These are phyloP conservation scores for Quercus phellos DNA, from an alignment of 331 rosid genomes.

Conservation along the genomic window DNA sequence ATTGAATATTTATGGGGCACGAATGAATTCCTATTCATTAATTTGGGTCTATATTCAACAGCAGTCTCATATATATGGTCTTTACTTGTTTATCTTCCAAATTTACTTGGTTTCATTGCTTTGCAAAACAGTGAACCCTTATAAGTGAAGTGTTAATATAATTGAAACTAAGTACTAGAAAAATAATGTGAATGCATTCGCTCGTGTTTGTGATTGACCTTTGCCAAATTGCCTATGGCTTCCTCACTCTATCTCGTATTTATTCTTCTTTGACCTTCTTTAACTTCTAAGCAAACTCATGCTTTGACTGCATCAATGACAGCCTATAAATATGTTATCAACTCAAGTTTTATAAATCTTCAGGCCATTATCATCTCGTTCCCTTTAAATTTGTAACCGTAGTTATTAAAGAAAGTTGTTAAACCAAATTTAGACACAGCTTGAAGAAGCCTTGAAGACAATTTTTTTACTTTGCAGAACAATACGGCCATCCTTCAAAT, in stretches of 20 bases:
- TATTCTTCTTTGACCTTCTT: not conserved
- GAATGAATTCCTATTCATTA: not conserved
- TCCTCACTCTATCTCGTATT: not conserved
- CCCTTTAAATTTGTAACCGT: not conserved
- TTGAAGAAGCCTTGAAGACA: not conserved
- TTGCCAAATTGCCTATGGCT: not conserved
- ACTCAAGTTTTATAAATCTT: not conserved
- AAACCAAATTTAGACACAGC: not conserved
- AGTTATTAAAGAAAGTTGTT: not conserved
- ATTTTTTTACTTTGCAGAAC: not conserved
- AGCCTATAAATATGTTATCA: not conserved
- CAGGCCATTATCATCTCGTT: not conserved
- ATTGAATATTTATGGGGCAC: not conserved
- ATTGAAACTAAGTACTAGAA: not conserved
- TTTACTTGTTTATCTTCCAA: not conserved
- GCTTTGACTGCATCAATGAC: not conserved
- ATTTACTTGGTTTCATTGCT: too few relatives aligned
- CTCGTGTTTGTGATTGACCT: not conserved
- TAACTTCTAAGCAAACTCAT: not conserved
- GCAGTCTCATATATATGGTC: not conserved
- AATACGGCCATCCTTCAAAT: not conserved
- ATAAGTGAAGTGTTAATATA: too few relatives aligned
- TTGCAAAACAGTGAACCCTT: too few relatives aligned
- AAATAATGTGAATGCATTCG: not conserved
- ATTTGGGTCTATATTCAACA: not conserved